A percentile compares a stretch with the other conserved stretches of the same genome.
phyloP scores from a whole-genome alignment of 208 protist genomes.

The Trypanosoma cruzi region DNA sequence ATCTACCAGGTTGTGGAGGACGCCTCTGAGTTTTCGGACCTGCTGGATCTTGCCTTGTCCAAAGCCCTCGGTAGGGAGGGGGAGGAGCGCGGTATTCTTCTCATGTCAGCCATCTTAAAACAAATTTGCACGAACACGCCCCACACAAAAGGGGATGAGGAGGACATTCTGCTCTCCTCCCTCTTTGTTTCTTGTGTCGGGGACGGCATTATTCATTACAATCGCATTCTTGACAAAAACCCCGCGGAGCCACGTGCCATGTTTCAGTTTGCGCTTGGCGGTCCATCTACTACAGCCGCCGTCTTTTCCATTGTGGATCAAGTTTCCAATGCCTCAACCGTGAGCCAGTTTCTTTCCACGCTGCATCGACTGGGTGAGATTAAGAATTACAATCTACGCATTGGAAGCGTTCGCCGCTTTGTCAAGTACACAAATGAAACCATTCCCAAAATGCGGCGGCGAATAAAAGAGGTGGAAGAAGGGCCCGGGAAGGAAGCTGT shows the following conservation, averaged over 20 bases:
- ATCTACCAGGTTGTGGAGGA: conserved; percentile 56
- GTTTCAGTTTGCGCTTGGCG: conserved; percentile 74
- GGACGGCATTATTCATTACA: conserved; percentile 73
- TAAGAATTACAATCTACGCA: conserved; percentile 58
- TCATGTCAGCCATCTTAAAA: conserved; percentile 69
- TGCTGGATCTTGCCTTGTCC: conserved; percentile 45
- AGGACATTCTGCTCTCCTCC: conserved; percentile 71
- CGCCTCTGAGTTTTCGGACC: conserved; percentile 65
- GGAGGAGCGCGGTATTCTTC: conserved; percentile 68
- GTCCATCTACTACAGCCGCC: conserved; percentile 49
- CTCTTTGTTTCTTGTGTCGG: conserved; percentile 74
- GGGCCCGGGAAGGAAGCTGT: conserved; percentile 36
- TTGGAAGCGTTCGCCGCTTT: conserved; percentile 59
- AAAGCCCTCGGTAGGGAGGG: conserved; percentile 16
- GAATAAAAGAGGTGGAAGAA: conserved; percentile 42
- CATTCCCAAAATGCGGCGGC: conserved; percentile 49
- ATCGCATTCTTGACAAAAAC: conserved; percentile 84
- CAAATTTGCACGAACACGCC: conserved; percentile 42
- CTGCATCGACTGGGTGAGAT: conserved; percentile 69
- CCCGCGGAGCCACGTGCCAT: conserved; percentile 73
- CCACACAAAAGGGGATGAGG: conserved; percentile 29
- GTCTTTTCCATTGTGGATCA: conserved; percentile 41
- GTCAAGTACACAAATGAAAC: conserved; percentile 44
- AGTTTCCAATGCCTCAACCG: conserved; percentile 27
- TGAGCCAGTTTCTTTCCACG: conserved; percentile 43